Conservation (phyloP, 768 basidiomycete species). For the Paxillus involutus region DNA sequence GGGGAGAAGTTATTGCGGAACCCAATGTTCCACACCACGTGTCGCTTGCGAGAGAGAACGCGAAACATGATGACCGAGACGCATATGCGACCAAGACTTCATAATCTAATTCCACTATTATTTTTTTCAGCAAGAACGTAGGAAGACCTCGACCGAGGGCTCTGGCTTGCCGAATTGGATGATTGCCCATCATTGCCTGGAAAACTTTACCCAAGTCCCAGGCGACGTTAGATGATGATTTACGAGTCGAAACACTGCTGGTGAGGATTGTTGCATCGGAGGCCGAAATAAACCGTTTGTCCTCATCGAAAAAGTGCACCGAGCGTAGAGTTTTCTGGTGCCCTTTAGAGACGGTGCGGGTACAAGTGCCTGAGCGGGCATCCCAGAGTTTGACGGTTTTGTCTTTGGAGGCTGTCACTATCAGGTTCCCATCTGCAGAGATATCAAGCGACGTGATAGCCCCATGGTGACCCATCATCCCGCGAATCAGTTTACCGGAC, state of each 20-base stretch:
- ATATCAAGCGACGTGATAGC: slow-evolving; percentile 11
- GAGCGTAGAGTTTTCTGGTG: slow-evolving; percentile 1
- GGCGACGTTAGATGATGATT: not conserved
- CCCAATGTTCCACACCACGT: slow-evolving; percentile 1
- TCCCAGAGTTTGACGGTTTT: slow-evolving; percentile 21
- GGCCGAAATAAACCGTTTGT: slow-evolving; percentile 4
- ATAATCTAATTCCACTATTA: not conserved
- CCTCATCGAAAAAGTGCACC: slow-evolving; percentile 9
- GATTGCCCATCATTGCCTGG: not conserved
- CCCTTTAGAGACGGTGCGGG: slow-evolving; percentile 8
- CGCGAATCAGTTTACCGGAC: slow-evolving; percentile 11
- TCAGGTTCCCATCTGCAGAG: slow-evolving; percentile 14
- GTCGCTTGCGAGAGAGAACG: slow-evolving; percentile 1
- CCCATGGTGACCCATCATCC: slow-evolving; percentile 21
- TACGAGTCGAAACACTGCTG: slow-evolving; percentile 1
- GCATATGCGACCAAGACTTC: slow-evolving; percentile 6
- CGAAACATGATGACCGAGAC: not conserved
- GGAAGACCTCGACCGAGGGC: slow-evolving; percentile 1
- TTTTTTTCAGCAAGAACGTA: not conserved
- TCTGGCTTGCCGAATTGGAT: slow-evolving; percentile 5
- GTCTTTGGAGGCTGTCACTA: slow-evolving; percentile 18
- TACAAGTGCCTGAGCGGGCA: slow-evolving; percentile 4
- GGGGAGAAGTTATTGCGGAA: not conserved
- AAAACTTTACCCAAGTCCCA: slow-evolving; percentile 3
- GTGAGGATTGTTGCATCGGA: slow-evolving; percentile 1